Conservation (phyloP, 2,329 filamentous ascomycete genomes). For the Trichoderma sp. region DNA sequence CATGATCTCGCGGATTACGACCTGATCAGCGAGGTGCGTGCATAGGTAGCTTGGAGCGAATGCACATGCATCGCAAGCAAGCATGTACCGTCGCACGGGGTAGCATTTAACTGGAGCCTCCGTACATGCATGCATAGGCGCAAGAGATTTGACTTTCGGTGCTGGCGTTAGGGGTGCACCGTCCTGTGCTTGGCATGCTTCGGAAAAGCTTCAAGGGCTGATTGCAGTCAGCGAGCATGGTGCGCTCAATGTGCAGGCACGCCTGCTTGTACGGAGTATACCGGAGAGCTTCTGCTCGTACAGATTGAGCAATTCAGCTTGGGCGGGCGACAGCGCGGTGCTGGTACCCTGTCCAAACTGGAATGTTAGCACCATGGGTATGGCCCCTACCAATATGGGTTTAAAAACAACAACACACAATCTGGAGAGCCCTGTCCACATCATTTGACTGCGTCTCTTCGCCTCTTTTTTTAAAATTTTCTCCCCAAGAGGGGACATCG, state of each 20-base stretch:
- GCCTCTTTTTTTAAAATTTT: not conserved
- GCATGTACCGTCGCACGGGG: constrained; percentile 8
- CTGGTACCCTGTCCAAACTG: constrained; percentile 4
- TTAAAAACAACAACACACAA: not conserved
- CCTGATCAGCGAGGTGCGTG: constrained; percentile 19
- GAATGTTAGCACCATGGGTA: constrained; percentile 9
- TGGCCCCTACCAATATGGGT: not conserved
- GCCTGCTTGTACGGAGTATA: constrained; percentile 1
- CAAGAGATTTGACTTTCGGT: constrained; percentile 28
- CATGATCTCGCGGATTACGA: constrained; percentile 1
- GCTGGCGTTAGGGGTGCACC: constrained; percentile 26
- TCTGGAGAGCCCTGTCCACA: constrained; percentile 17
- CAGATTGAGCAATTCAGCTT: not conserved
- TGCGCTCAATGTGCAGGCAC: not conserved
- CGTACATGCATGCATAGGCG: constrained; percentile 27
- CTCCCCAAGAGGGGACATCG: not conserved
- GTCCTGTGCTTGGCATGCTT: constrained; percentile 21
- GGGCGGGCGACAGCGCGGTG: not conserved
- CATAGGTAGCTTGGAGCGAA: constrained; percentile 1
- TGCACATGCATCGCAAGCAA: constrained; percentile 21
- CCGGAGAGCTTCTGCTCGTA: not conserved
- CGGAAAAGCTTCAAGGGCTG: constrained; percentile 18
- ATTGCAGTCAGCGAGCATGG: constrained; percentile 18
- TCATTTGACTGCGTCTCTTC: not conserved
- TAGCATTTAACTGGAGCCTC: constrained; percentile 27